Base-by-base conservation (phyloP, 75 land plant genomes). In the Picea sitchensis region DNA sequence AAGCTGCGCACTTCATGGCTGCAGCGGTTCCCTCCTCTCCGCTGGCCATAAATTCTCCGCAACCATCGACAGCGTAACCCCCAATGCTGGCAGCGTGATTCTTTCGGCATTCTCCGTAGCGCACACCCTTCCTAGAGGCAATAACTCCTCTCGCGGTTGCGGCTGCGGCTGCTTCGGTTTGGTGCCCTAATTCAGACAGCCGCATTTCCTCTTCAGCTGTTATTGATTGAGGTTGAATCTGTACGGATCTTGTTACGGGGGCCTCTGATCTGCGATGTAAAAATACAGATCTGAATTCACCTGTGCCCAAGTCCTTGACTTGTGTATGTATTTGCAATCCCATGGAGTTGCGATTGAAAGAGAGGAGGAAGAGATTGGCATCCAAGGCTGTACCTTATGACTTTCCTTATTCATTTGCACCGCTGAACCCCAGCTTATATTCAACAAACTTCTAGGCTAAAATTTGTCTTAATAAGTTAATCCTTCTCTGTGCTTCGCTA, bases 81-180 rank as follows among this genome's bases (percentile, higher is more conserved):
- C 89, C 89, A 12, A 78, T 72, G 80, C 76, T 87, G 12, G 88
- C 88, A 26, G 88, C 88, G 72, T 85, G 84, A 84, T 87, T 87
- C 62, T 76, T 76, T 74, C 67, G 47, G 76, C 89, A 87, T 65
- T 85, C 89, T 58, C 79, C 58, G 60, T 87, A 87, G 54, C 77
- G 54, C 51, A 86, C 86, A 20, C 51, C 78, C 36, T 23, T 58
- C 81, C 7, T 60, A 61, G 36, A 18, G 56, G 20, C 47, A 9
- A 11, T 9, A 2, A 9, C 56, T 18, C 21, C 5, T 4, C 64
- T 62, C 6, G 5, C 62, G 20, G 62, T 17, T 23, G 64, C 64
- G n/a, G 64, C 1, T 0, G n/a, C n/a, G n/a, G 20, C n/a, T 61
- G 21, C 21, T 62, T 23, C 64, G 64, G n/a, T 6, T 9, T 62